phyloP scores from a whole-genome alignment of 2,329 filamentous ascomycete species.

The Alternaria arborescens region DNA sequence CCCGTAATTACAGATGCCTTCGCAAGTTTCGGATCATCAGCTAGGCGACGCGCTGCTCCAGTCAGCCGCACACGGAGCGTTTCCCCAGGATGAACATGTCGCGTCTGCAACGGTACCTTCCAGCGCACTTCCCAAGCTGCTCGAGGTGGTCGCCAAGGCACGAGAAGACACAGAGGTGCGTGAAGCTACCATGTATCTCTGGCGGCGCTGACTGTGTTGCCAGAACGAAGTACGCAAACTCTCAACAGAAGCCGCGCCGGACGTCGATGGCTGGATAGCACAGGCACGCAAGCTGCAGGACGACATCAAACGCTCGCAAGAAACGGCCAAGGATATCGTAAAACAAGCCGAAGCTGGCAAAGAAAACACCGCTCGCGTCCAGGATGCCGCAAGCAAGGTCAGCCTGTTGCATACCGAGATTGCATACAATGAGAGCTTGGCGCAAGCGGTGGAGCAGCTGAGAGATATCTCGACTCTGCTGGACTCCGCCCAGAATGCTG shows the following conservation, averaged over 20 bases:
- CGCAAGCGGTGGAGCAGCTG: conserved; percentile 60
- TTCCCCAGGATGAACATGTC: conserved; percentile 65
- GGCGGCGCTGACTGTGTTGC: conserved; percentile 11
- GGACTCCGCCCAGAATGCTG: conserved; percentile 56
- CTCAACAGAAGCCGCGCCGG: conserved; percentile 78
- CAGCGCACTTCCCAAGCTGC: conserved; percentile 58
- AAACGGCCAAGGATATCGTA: conserved; percentile 82
- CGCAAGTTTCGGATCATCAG: conserved; percentile 41
- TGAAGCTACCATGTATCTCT: neutral
- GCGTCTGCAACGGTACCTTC: conserved; percentile 62
- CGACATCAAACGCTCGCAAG: conserved; percentile 82
- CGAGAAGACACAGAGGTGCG: conserved; percentile 63
- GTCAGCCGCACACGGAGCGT: conserved; percentile 66
- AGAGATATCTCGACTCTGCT: conserved; percentile 60
- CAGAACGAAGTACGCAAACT: conserved; percentile 77
- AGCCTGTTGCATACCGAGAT: conserved; percentile 66
- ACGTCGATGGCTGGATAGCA: conserved; percentile 85
- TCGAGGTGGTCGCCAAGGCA: conserved; percentile 61
- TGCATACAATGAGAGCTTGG: conserved; percentile 65
- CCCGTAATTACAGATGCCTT: conserved; percentile 36
- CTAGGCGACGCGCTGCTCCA: conserved; percentile 70
- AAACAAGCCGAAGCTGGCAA: conserved; percentile 76
- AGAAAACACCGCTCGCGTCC: conserved; percentile 68
- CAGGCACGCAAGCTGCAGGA: conserved; percentile 85
- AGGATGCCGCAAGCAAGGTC: conserved; percentile 66